These are phyloP conservation scores for Ceratobasidium sp. DNA, from an alignment of 1,284 basidiomycete genomes.

Conservation along the genomic window DNA sequence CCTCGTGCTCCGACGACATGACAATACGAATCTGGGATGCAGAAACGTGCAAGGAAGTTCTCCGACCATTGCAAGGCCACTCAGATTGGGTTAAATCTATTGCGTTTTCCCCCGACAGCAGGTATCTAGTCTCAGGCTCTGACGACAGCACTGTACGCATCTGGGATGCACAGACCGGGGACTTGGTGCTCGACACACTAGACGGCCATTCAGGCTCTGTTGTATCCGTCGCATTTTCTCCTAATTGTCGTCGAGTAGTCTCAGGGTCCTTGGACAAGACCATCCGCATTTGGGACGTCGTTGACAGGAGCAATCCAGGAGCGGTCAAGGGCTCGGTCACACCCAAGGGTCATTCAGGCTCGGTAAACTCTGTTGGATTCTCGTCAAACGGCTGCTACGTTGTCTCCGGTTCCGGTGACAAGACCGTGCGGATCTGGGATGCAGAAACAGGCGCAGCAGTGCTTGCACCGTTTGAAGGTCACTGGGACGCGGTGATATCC, in stretches of 20 bases:
- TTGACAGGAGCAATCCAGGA: neutral
- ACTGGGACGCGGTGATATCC: neutral
- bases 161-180: constrained; percentile 5
- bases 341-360: constrained; percentile 19
- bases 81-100: neutral
- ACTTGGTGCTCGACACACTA: neutral
- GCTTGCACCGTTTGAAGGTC: neutral
- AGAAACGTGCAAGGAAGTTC: neutral
- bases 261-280: neutral
- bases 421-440: constrained; percentile 42
- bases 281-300: constrained; percentile 33
- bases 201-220: neutral
- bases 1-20: constrained; percentile 8
- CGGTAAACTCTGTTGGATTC: constrained; percentile 37
- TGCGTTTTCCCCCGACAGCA: constrained; percentile 33
- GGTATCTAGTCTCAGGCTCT: constrained; percentile 13
- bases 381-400: constrained; percentile 30
- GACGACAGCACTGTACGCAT: constrained; percentile 26
- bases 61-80: constrained; percentile 16
- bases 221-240: constrained; percentile 30
- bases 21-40: constrained; percentile 43
- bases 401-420: constrained; percentile 5
- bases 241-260: constrained; percentile 19
- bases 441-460: neutral
- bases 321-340: neutral